These are phyloP conservation scores for Pseudocercospora cruenta DNA, from an alignment of 2,329 filamentous ascomycete species.

Conservation along the genomic window DNA sequence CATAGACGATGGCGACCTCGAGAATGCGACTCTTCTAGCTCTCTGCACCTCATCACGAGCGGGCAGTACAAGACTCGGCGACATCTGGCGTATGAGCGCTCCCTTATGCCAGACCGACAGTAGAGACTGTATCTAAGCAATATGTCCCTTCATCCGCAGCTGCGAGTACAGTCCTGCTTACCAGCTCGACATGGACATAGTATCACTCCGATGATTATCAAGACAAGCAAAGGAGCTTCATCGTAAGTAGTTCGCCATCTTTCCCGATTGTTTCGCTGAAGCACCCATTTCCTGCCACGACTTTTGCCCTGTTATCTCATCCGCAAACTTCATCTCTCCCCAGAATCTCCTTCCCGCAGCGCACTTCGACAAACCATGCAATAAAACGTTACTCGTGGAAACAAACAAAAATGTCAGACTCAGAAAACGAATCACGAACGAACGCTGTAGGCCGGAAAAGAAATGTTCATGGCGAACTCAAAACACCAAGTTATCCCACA, in stretches of 20 bases:
- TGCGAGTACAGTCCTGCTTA: no score
- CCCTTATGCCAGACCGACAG: no score
- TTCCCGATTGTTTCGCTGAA: not conserved
- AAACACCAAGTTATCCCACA: not conserved
- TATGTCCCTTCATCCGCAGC: no score
- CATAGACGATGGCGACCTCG: no score
- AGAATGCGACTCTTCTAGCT: no score
- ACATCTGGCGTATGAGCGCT: no score
- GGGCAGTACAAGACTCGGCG: no score
- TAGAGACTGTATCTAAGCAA: no score
- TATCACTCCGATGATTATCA: no score
- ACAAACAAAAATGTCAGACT: slow-evolving; percentile 11
- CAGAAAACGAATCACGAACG: slow-evolving; percentile 16
- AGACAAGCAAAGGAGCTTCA: not conserved
- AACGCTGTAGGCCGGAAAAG: slow-evolving; percentile 16
- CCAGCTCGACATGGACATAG: no score
- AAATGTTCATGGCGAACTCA: slow-evolving; percentile 11
- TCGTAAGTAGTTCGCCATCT: not conserved
- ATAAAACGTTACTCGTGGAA: not conserved
- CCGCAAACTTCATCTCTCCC: not conserved
- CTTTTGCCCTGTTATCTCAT: not conserved
- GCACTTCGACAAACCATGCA: not conserved
- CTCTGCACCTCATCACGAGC: no score
- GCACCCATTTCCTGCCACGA: not conserved
- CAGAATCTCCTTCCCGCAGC: not conserved